phyloP scores from a whole-genome alignment of 352 stramenopile genomes.

The Phytophthora cactorum region DNA sequence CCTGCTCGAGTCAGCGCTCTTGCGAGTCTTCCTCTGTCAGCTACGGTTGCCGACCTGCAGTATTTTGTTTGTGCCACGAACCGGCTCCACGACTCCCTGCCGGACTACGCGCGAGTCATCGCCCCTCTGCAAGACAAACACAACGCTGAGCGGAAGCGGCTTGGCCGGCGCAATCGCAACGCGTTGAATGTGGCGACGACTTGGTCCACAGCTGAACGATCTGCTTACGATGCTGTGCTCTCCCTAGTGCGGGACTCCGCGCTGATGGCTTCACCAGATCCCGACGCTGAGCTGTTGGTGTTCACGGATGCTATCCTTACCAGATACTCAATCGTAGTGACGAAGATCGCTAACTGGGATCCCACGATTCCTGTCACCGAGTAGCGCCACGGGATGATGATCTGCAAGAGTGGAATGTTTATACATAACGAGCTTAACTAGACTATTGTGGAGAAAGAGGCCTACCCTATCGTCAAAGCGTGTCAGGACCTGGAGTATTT shows the following conservation, averaged over 20 bases:
- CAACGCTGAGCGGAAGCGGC: no score
- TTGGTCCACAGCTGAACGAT: no score
- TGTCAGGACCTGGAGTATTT: constrained; percentile 1
- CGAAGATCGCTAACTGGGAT: background rate
- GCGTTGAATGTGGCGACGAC: no score
- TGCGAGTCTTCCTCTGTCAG: no score
- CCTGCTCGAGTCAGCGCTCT: no score
- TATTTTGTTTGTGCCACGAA: no score
- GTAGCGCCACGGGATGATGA: background rate
- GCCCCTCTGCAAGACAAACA: no score
- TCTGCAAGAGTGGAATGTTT: constrained; percentile 8
- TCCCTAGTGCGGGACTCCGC: background rate
- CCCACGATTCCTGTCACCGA: background rate
- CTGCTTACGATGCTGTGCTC: background rate
- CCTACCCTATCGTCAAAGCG: background rate
- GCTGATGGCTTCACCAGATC: no score
- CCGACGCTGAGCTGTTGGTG: background rate
- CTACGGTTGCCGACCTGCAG: no score
- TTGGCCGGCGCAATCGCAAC: no score
- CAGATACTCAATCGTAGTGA: background rate
- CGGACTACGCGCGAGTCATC: no score
- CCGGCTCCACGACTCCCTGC: no score
- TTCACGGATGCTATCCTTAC: background rate
- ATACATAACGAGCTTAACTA: background rate
- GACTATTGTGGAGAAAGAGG: constrained; percentile 6